Conservation (phyloP, 345 rosid species). For the Eucalyptus pumila region DNA sequence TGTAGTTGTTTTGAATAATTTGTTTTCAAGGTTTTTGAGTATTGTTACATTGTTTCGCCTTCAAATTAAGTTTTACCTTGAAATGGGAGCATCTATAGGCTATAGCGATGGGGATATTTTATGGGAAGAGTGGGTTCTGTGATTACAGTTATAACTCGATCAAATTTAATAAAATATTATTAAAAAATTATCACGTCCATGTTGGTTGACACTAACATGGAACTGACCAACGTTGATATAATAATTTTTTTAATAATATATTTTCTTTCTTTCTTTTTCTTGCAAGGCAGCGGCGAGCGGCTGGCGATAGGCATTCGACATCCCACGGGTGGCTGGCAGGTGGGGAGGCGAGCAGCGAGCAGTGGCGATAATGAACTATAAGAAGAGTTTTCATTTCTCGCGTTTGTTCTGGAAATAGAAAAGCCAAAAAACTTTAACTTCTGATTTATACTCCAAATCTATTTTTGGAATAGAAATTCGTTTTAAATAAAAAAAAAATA, state of each 20-base stretch:
- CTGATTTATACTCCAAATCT: fast-evolving
- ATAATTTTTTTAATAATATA: too few relatives aligned
- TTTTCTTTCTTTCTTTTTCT: too few relatives aligned
- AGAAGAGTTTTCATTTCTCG: too few relatives aligned
- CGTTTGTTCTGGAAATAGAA: fast-evolving
- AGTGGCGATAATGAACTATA: fast-evolving
- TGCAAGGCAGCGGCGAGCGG: fast-evolving
- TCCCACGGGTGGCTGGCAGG: too few relatives aligned
- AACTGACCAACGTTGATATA: fast-evolving
- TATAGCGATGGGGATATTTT: not conserved
- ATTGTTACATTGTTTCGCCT: not conserved
- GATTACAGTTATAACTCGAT: not conserved
- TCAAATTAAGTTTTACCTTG: not conserved
- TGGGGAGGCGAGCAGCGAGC: fast-evolving
- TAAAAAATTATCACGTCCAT: too few relatives aligned
- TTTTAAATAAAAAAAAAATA: fast-evolving
- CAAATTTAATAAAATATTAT: not conserved
- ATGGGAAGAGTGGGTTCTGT: not conserved
- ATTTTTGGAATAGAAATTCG: fast-evolving
- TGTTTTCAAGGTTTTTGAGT: not conserved
- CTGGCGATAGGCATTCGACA: too few relatives aligned
- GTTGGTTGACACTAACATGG: fast-evolving
- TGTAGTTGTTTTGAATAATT: not conserved
- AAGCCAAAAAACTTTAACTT: fast-evolving
- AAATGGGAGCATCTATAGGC: not conserved